phyloP scores from a whole-genome alignment of 2,329 filamentous ascomycete genomes.

The Fusarium sp. region DNA sequence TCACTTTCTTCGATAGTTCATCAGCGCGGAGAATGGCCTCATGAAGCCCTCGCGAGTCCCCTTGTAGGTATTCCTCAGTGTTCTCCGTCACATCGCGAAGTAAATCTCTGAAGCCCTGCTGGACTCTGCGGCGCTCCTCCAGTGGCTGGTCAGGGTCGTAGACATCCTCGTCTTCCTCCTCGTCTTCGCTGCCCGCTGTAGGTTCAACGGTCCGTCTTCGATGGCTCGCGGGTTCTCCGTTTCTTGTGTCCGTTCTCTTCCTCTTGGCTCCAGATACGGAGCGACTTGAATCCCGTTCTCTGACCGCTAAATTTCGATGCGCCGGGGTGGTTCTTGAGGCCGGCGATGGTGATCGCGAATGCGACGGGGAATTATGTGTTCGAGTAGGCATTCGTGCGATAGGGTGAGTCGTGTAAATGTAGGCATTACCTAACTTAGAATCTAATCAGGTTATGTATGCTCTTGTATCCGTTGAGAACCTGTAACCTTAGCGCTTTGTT shows the following conservation, averaged over 20 bases:
- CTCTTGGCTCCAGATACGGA: constrained; percentile 44
- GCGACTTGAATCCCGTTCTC: constrained; percentile 38
- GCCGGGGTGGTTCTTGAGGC: constrained; percentile 30
- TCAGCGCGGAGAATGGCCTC: constrained; percentile 74
- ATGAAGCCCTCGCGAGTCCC: constrained; percentile 70
- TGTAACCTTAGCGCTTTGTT: background rate
- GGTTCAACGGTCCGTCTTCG: constrained; percentile 42
- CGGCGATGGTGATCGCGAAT: constrained; percentile 34
- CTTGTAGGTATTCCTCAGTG: constrained; percentile 75
- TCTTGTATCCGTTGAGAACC: background rate
- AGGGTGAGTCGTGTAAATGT: background rate
- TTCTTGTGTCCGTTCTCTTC: constrained; percentile 44
- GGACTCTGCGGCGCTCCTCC: constrained; percentile 75
- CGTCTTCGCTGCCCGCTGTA: constrained; percentile 30
- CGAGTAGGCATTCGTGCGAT: constrained; percentile 42
- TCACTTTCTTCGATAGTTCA: constrained; percentile 71
- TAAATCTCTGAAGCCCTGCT: constrained; percentile 76
- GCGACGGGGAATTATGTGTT: constrained; percentile 32
- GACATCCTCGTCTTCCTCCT: constrained; percentile 48
- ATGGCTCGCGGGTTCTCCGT: constrained; percentile 31
- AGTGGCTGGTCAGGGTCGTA: constrained; percentile 88
- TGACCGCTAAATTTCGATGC: constrained; percentile 37
- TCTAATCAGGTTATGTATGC: too few relatives aligned
- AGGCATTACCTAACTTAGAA: background rate
- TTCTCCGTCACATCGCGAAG: constrained; percentile 69